Percentiles rank a stretch among this genome's conserved stretches.
Conservation (phyloP, 2,329 filamentous ascomycete species). For the Penicillium sp. region DNA sequence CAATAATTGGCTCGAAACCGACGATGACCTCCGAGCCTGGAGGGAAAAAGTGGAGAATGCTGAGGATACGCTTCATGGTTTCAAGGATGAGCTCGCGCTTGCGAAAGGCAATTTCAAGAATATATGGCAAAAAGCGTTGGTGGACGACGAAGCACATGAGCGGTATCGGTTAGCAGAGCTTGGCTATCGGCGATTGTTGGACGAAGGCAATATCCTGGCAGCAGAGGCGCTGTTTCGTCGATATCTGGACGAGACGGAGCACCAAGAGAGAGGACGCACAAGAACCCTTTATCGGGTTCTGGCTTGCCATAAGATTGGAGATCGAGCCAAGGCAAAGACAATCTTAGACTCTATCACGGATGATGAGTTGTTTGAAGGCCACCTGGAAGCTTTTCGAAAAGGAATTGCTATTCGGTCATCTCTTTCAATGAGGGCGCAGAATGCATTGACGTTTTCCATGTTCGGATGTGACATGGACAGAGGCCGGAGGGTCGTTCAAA, state of each 20-base stretch:
- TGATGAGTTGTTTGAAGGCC: slow-evolving; percentile 15
- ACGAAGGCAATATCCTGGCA: slow-evolving; percentile 8
- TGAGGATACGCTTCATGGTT: not conserved
- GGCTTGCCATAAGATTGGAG: slow-evolving; percentile 18
- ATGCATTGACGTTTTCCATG: slow-evolving; percentile 16
- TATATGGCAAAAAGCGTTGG: slow-evolving; percentile 12
- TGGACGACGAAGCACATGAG: slow-evolving; percentile 7
- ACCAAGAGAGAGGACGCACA: slow-evolving; percentile 8
- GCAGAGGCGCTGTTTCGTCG: slow-evolving; percentile 10
- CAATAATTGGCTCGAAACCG: slow-evolving; percentile 4
- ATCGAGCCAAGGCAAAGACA: slow-evolving; percentile 11
- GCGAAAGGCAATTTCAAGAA: not conserved
- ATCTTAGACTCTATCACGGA: slow-evolving; percentile 21
- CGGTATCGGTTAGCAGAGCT: slow-evolving; percentile 2
- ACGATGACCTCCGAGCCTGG: slow-evolving; percentile 6
- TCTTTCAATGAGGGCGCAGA: slow-evolving; percentile 12
- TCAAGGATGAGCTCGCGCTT: not conserved
- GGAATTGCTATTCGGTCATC: slow-evolving; percentile 7
- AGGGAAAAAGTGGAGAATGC: not conserved
- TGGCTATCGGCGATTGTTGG: slow-evolving; percentile 3
- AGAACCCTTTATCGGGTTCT: slow-evolving; percentile 17
- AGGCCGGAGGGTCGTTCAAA: slow-evolving; percentile 9
- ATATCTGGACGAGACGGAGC: slow-evolving; percentile 10
- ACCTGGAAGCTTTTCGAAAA: slow-evolving; percentile 7
- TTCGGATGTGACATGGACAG: slow-evolving; percentile 14